Evolutionary conservation across 1,284 basidiomycete species (phyloP), one percentile per base, ranked within the genome.

Genomic region (Boletus mariae): DNA sequence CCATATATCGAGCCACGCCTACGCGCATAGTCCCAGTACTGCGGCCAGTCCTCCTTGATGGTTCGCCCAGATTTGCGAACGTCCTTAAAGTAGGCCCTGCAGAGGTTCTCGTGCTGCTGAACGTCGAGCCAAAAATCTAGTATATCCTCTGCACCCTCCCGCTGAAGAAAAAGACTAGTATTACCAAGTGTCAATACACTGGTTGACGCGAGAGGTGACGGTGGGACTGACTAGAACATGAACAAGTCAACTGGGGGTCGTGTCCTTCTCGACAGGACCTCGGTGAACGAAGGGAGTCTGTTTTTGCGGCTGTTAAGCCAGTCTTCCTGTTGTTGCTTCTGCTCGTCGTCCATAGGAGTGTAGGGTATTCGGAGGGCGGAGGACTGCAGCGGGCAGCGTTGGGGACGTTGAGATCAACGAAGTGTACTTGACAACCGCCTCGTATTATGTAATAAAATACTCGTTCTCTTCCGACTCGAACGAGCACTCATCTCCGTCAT

Each of bases 61-160:
- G 87, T 84, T 37, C 90, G 84, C 8, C 95, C 94, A 1, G 93
- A 94, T 74, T 95, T 94, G 65, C 92, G 87, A 56, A 99, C 82
- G 70, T 98, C 96, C 78, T 98, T 97, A 83, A 99, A 98, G 73
- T 98, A 98, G 7, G 95, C 96, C 55, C 94, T 83, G 73, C 95
- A 99, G 42, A 99, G 83, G 69, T 98, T 98, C 75, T 98, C 97
- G 70, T 99, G 96, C 74, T 98, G 96, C 65, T 98, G 94, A 2
- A 98, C 96, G 67, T 99, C 96, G 32, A 99, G 84, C 95, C 95
- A 99, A 65, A 99, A 99, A 72, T 98, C 96, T 47, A 99, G 77
- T 41, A 95, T 90, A 69, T 98, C 95, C 69, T 98, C 95, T 51
- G 92, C 86, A 32, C 91, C 88, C 73, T 98, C 94, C 38, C 94